Conservation (phyloP, 2,329 filamentous ascomycete genomes). For the Fusarium buharicum region DNA sequence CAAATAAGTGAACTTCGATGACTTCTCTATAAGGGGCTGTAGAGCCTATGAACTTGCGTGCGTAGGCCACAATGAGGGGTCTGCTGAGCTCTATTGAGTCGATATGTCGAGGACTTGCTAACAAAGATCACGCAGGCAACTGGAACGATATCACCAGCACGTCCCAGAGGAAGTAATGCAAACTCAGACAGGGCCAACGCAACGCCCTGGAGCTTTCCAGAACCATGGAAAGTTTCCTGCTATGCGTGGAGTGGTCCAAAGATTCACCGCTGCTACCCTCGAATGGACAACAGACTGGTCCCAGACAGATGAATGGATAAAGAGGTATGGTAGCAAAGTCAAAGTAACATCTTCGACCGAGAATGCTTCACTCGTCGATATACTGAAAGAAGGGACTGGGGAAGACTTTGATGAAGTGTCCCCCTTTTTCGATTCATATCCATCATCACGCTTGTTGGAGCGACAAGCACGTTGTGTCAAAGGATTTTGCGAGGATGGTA, state of each 20-base stretch:
- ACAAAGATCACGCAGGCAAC: not conserved
- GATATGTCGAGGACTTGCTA: not conserved
- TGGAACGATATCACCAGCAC: too few species aligned
- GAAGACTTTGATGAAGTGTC: not conserved
- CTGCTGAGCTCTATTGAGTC: not conserved
- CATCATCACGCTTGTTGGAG: not conserved
- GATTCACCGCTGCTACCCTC: not conserved
- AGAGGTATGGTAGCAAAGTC: not conserved
- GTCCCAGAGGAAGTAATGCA: not conserved
- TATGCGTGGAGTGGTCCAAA: not conserved
- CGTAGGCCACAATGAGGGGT: too few species aligned
- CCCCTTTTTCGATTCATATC: not conserved
- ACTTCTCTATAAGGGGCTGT: too few species aligned
- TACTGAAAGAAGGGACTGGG: not conserved
- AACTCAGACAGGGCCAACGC: not conserved
- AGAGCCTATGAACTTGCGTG: too few species aligned
- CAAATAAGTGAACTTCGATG: too few species aligned
- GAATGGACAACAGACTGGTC: not conserved
- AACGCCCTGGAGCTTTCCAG: not conserved
- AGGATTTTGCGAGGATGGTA: not conserved
- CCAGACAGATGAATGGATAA: slow-evolving; percentile 3
- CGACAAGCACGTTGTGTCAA: not conserved
- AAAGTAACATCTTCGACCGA: not conserved
- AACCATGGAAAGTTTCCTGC: not conserved
- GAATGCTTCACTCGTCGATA: not conserved